Evolutionary conservation across 257 asterid genomes (phyloP), one percentile per base, ranked within the genome.

Genomic region (Solanum dulcamara): DNA sequence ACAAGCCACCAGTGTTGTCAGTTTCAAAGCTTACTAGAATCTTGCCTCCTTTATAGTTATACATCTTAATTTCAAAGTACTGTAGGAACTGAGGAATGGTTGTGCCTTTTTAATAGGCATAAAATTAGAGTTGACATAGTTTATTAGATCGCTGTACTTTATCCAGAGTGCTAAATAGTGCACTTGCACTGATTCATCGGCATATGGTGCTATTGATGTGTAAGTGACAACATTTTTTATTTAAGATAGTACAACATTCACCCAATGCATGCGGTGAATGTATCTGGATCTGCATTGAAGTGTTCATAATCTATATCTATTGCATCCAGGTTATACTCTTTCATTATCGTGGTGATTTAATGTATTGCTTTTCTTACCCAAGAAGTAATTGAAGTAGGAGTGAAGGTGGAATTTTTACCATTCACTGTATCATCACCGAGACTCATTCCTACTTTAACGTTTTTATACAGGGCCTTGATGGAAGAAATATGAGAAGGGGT

Each of bases 251-350:
- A 88, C 20, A 92, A 46, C 64, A 93, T 91, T 64, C 87, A 81
- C 28, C 97, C 97, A 1, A 94, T 89, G 86, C 97, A 93, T 85
- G 92, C 94, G 0, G 96, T 92, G n/a, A 93, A 94, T 53, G 96
- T 94, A 50, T 91, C 89, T 1, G 98, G 91, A 86, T 93, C 94
- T 26, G 94, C 70, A 3, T 22, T 80, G 90, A 93, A 94, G 90
- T 94, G 96, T 79, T 94, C 97, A 28, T 94, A 93, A 71, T 94
- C 98, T 60, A 94, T 94, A 75, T 94, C 97, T 42, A 94, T 86
- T 24, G 94, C 97, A 6, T 94, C 98, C 38, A 94, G 85, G 44
- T 89, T 80, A 89, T 93, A 94, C 53, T 85, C 84, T 26, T 81
- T 66, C 26, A 92, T 92, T 81, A 93, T 86, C 18, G 81, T 68